These are phyloP conservation scores for Yarrowia hollandica DNA, from an alignment of 805 yeast species.

Conservation along the genomic window DNA sequence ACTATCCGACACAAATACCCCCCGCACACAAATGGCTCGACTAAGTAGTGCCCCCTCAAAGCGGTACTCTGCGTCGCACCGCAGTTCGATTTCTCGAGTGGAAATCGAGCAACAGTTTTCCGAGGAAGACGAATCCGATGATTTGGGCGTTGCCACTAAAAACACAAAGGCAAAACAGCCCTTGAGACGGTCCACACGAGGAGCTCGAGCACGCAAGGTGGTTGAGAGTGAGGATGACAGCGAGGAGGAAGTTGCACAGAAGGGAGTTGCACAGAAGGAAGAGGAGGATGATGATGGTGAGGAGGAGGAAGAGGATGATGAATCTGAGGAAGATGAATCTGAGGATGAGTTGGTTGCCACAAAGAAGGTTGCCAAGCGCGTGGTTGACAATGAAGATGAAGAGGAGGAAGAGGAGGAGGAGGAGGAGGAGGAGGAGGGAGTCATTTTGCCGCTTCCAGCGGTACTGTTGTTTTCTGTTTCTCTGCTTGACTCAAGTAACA, in stretches of 20 bases:
- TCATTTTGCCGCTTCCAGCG: too few relatives aligned
- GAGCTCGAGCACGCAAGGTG: not conserved
- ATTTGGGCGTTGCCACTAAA: not conserved
- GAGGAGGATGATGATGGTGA: not conserved
- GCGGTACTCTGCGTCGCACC: constrained; percentile 17
- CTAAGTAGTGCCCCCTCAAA: constrained; percentile 25
- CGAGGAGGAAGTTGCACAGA: not conserved
- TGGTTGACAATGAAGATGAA: not conserved
- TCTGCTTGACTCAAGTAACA: too few relatives aligned
- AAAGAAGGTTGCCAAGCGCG: not conserved
- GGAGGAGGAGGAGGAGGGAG: not conserved
- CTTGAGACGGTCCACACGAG: not conserved
- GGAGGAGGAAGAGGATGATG: not conserved
- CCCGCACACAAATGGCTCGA: constrained; percentile 21
- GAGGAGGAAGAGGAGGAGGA: not conserved
- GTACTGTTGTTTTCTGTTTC: too few relatives aligned
- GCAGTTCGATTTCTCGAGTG: constrained; percentile 2
- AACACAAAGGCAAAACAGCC: not conserved
- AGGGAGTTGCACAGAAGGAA: not conserved
- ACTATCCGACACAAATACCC: not conserved
- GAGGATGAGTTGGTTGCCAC: not conserved
- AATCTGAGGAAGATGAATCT: not conserved
- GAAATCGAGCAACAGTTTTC: constrained; percentile 2
- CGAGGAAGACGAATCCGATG: not conserved
- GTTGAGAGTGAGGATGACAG: not conserved